Percentiles rank a stretch among this genome's conserved stretches.
Evolutionary conservation across 768 basidiomycete genomes (phyloP).

Genomic region (Collybia sordida): DNA sequence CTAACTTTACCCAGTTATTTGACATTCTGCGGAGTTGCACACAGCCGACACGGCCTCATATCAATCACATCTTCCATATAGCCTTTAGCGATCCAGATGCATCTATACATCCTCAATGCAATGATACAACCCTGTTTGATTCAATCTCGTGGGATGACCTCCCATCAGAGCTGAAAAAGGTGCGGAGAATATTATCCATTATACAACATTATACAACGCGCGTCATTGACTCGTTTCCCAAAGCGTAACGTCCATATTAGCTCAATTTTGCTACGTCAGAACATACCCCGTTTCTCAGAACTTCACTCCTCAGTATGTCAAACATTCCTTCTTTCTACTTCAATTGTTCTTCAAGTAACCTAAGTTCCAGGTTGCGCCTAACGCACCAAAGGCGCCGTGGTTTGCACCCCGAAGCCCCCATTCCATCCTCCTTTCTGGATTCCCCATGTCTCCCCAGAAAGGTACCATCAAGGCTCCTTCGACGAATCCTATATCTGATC

Average conservation of each 20-base stretch:
- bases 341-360: neutral
- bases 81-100: slow-evolving; percentile 57
- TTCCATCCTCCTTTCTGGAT: slow-evolving; percentile 46
- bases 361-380: slow-evolving; percentile 30
- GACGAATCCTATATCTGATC: neutral
- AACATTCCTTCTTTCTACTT: neutral
- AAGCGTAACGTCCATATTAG: slow-evolving; percentile 64
- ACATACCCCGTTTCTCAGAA: slow-evolving; percentile 48
- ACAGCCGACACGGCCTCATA: slow-evolving; percentile 15
- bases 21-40: slow-evolving; percentile 32
- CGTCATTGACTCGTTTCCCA: neutral
- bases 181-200: slow-evolving; percentile 17
- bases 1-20: slow-evolving; percentile 31
- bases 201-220: neutral
- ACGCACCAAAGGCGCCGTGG: slow-evolving; percentile 46
- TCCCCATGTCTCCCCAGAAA: slow-evolving; percentile 36
- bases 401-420: slow-evolving; percentile 51
- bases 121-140: slow-evolving; percentile 47
- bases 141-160: slow-evolving; percentile 58
- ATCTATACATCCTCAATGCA: slow-evolving; percentile 54
- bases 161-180: slow-evolving; percentile 62
- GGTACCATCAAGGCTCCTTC: slow-evolving; percentile 1
- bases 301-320: slow-evolving; percentile 48
- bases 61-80: slow-evolving; percentile 59
- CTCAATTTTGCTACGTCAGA: slow-evolving; percentile 42